Evolutionary conservation across 306 rosid species (phyloP), one percentile per base, ranked within the genome.

Genomic region (Cicer chorassanicum): DNA sequence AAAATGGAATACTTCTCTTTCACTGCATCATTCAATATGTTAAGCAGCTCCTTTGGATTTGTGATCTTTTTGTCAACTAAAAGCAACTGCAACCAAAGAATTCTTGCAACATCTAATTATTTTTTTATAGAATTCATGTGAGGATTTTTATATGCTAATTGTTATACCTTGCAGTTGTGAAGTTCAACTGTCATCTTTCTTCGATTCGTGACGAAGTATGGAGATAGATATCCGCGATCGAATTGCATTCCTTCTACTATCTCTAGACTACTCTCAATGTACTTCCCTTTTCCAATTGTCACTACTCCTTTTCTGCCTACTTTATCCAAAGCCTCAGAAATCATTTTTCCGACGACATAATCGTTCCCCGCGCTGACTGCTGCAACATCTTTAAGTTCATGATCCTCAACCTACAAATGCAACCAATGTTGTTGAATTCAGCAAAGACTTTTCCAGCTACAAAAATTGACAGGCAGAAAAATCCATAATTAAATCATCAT

Each of bases 241-340:
- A 93, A 91, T 73, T 91, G 90, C 98, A 93, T 93, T 75, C 98
- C 98, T 83, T 93, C 98, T 7, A 91, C 97, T 73, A 93, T 74
- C 82, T 93, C 79, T 61, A 93, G 82, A 57, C 78, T 87, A 86
- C 84, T 91, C 70, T 89, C 90, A 4, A 71, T 82, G 65, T 74
- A 43, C 69, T 81, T 91, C 48, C 98, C 97, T 39, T 76, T 87
- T 79, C 89, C 98, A 78, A 93, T 91, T 69, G 87, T 90, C 65
- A 93, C 92, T 45, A 91, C 93, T 70, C 98, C 98, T 67, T 15
- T 79, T 82, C 88, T 88, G 3, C 96, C 96, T 54, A 93, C 98
- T 84, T 83, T 84, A 38, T 83, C 77, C 70, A 93, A 75, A 68
- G 98, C 96, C 70, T 89, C 84, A 38, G 91, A 90, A 64, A 93